Evolutionary conservation across 768 basidiomycete genomes (phyloP).

Genomic region (Serendipita indica): DNA sequence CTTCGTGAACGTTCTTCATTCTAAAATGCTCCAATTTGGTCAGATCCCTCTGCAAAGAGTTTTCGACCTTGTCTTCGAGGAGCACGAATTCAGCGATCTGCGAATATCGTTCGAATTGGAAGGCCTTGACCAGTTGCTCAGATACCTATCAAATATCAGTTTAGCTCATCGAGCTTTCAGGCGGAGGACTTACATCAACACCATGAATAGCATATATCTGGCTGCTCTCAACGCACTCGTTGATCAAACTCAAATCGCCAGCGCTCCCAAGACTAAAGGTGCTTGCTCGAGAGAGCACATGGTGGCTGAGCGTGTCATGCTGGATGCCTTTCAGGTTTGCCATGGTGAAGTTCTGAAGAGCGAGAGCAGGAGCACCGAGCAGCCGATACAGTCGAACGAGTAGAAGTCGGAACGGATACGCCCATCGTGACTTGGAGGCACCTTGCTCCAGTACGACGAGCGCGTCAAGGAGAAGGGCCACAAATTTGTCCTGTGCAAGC

Average conservation of each 20-base stretch:
- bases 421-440: slow-evolving; percentile 54
- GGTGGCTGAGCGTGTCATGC: slow-evolving; percentile 77
- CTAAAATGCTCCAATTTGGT: slow-evolving; percentile 73
- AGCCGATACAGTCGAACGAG: slow-evolving; percentile 71
- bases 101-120: slow-evolving; percentile 67
- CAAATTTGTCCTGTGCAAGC: slow-evolving; percentile 30
- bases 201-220: slow-evolving; percentile 71
- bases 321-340: slow-evolving; percentile 77
- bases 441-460: slow-evolving; percentile 57
- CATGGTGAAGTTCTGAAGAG: slow-evolving; percentile 63
- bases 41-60: slow-evolving; percentile 71
- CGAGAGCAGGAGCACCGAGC: slow-evolving; percentile 61
- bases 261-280: slow-evolving; percentile 64
- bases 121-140: slow-evolving; percentile 68
- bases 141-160: slow-evolving; percentile 36
- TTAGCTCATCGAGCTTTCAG: slow-evolving; percentile 1
- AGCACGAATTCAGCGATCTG: slow-evolving; percentile 73
- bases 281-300: slow-evolving; percentile 58
- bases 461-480: slow-evolving; percentile 45
- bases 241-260: slow-evolving; percentile 60
- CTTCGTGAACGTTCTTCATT: slow-evolving; percentile 67
- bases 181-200: slow-evolving; percentile 42
- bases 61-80: slow-evolving; percentile 69
- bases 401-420: slow-evolving; percentile 62
- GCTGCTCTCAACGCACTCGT: slow-evolving; percentile 65